A percentile compares a stretch with the other conserved stretches of the same genome.
phyloP scores from a whole-genome alignment of 2,329 filamentous ascomycete genomes.

The Phialemonium atrogriseum region DNA sequence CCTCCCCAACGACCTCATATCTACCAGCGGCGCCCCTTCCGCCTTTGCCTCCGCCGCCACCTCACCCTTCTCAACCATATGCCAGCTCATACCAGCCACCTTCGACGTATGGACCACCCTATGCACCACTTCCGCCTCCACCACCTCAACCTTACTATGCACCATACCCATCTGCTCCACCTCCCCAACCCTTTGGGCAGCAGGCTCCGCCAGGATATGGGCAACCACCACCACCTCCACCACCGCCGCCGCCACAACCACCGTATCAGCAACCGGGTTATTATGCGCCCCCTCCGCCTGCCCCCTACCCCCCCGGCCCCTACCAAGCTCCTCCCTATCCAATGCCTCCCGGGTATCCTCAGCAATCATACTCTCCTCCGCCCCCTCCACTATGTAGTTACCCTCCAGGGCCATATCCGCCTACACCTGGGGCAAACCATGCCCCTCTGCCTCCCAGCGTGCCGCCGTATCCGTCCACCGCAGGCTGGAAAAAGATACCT shows the following conservation, averaged over 20 bases:
- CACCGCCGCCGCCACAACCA: conserved; percentile 9
- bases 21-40: too few relatives aligned
- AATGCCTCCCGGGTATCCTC: conserved; percentile 7
- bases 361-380: not conserved
- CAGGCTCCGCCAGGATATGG: conserved; percentile 11
- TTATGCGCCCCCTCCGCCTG: conserved; percentile 11
- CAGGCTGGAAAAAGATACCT: conserved; percentile 9
- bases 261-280: conserved; percentile 13
- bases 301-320: conserved; percentile 8
- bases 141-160: conserved; percentile 10
- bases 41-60: too few relatives aligned
- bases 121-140: conserved; percentile 14
- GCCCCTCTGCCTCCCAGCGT: conserved; percentile 7
- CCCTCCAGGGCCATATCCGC: conserved; percentile 9
- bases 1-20: too few relatives aligned
- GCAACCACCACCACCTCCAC: conserved; percentile 8
- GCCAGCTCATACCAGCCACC: too few relatives aligned
- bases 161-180: conserved; percentile 9
- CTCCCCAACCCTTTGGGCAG: conserved; percentile 10
- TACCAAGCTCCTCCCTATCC: conserved; percentile 12
- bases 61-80: conserved; percentile 9
- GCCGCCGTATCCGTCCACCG: conserved; percentile 12
- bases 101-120: conserved; percentile 4
- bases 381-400: conserved; percentile 2
- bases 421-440: conserved; percentile 5